These are phyloP conservation scores for Aspergillus transmontanensis DNA, from an alignment of 2,329 filamentous ascomycete species.

Conservation along the genomic window DNA sequence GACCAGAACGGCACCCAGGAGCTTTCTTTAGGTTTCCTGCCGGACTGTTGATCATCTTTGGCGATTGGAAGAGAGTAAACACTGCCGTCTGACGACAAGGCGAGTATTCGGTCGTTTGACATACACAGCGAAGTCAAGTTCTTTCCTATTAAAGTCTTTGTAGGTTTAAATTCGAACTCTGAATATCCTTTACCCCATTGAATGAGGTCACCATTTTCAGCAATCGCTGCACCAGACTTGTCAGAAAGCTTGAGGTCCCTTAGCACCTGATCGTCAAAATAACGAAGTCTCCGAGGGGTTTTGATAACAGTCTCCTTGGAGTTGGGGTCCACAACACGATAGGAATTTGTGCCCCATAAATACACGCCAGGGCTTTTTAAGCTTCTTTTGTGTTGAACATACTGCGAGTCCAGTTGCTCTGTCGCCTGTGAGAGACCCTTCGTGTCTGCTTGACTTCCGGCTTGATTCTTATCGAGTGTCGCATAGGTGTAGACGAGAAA, in stretches of 20 bases:
- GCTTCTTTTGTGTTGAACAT: constrained; percentile 83
- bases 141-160: constrained; percentile 76
- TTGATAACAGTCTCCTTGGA: constrained; percentile 79
- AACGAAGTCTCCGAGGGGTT: constrained; percentile 73
- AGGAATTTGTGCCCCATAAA: constrained; percentile 86
- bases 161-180: constrained; percentile 63
- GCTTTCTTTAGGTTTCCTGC: constrained; percentile 64
- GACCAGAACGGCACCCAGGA: constrained; percentile 78
- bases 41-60: constrained; percentile 67
- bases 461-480: constrained; percentile 21
- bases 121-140: constrained; percentile 75
- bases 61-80: constrained; percentile 86
- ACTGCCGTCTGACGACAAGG: constrained; percentile 70
- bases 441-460: constrained; percentile 19
- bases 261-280: constrained; percentile 81
- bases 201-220: constrained; percentile 82
- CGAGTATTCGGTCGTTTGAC: constrained; percentile 81
- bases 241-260: constrained; percentile 84
- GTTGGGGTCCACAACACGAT: constrained; percentile 81
- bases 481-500: constrained; percentile 37
- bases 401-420: constrained; percentile 79
- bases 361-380: constrained; percentile 85
- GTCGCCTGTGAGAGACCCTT: constrained; percentile 23
- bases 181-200: constrained; percentile 88
- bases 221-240: constrained; percentile 81